Percentiles rank a stretch among this genome's conserved stretches.
Evolutionary conservation across 768 basidiomycete species (phyloP).

Genomic region (Pleurotus ostreatus): DNA sequence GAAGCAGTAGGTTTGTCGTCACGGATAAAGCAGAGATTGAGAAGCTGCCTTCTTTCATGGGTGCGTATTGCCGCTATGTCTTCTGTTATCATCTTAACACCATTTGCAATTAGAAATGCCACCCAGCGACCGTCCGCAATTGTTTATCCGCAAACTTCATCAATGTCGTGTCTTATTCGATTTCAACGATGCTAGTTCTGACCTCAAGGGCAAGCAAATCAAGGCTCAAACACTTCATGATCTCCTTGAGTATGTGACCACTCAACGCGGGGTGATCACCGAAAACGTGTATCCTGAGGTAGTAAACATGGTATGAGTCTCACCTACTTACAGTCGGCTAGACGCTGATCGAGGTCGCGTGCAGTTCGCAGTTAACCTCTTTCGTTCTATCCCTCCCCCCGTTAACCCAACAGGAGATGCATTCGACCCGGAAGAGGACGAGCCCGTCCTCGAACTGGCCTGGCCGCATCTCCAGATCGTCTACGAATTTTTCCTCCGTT

Average conservation of each 20-base stretch:
- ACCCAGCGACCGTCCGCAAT: conserved; percentile 78
- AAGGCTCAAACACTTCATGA: conserved; percentile 97
- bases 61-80: conserved; percentile 37
- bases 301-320: conserved; percentile 82
- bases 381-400: conserved; percentile 99
- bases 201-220: conserved; percentile 96
- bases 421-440: conserved; percentile 99
- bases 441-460: conserved; percentile 96
- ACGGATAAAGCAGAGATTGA: conserved; percentile 97
- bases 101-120: conserved; percentile 66
- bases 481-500: conserved; percentile 99
- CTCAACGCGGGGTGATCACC: conserved; percentile 92
- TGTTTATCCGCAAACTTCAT: conserved; percentile 92
- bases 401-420: conserved; percentile 98
- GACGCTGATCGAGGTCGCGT: conserved; percentile 12
- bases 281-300: conserved; percentile 99
- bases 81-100: conserved; percentile 3
- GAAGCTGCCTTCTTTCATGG: conserved; percentile 85
- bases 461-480: conserved; percentile 99
- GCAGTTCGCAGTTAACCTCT: conserved; percentile 96
- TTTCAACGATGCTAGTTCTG: conserved; percentile 95
- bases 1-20: conserved; percentile 94
- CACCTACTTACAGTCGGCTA: conserved; percentile 5
- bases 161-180: conserved; percentile 98
- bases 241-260: conserved; percentile 98